Base-by-base conservation (phyloP, 768 basidiomycete species). In the Serendipita vermifera region DNA sequence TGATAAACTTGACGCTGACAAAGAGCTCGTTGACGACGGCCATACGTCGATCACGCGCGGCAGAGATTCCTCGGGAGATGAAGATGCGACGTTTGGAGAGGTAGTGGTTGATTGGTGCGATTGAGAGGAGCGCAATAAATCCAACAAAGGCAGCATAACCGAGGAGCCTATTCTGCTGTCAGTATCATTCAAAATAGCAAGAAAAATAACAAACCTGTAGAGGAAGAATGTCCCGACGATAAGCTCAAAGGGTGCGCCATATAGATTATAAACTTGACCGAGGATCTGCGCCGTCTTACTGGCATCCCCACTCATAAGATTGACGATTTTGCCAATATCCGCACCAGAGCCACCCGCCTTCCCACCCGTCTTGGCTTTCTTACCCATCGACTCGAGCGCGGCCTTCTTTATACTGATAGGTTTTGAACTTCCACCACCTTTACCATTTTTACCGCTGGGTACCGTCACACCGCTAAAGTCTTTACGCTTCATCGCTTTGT, bases 271-370 rank as follows among this genome's bases (percentile, higher is more conserved):
- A 29, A 51, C 46, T 26, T 51, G 46, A 5, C 46, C 46, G 22
- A 51, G 46, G n/a, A 51, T 51, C 29, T 51, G 46, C 4, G 46
- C 24, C 22, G 29, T 15, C 22, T 51, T 51, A 29, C 46, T 84
- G 2, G 82, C 80, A 65, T 89, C 87, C 5, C 78, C 80, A 13
- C 85, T 81, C 88, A 93, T 93, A 33, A 92, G 68, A 61, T 89
- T 88, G 55, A 92, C 87, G 54, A 93, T 87, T 67, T 92, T 91
- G 13, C 91, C 91, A 13, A 86, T 75, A 65, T 90, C 86, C 5
- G 91, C 91, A 11, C 46, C 46, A 20, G 46, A 20, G 15, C 46
- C 27, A 15, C 22, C 15, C 20, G 20, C 29, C 31, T 14, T 26
- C n/a, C n/a, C n/a, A 9, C 20, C 20, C 24, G 15, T n/a, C 22